Percentiles rank a stretch among this genome's conserved stretches.
Conservation (phyloP, 108 stramenopile genomes). For the Pseudonitzschia pungens region DNA sequence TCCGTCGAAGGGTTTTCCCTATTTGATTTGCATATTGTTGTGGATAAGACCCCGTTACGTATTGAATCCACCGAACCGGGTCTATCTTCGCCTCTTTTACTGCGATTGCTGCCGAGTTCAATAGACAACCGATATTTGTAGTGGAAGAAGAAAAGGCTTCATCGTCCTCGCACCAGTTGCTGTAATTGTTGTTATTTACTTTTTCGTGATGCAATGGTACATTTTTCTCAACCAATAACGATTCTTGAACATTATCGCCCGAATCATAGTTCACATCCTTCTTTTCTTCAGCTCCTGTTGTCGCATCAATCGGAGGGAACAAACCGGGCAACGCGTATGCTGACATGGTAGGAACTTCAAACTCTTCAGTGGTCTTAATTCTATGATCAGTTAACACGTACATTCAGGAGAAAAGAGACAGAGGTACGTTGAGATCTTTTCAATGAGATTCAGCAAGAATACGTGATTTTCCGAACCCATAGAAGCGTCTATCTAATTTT, state of each 20-base stretch:
- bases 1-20: conserved; percentile 19
- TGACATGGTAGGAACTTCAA: conserved; percentile 30
- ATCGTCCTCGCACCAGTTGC: background rate
- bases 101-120: conserved; percentile 26
- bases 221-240: background rate
- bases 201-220: conserved; percentile 16
- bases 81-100: conserved; percentile 68
- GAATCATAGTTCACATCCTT: background rate
- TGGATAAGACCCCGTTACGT: conserved; percentile 49
- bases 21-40: conserved; percentile 26
- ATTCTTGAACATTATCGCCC: background rate
- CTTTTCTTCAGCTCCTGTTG: background rate
- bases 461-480: background rate
- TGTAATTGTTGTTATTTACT: background rate
- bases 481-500: background rate
- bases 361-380: no score
- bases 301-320: conserved; percentile 30
- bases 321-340: conserved; percentile 47
- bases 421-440: background rate
- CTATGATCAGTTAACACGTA: background rate
- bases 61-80: conserved; percentile 59
- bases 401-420: background rate
- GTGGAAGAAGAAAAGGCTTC: background rate
- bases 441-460: background rate
- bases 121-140: background rate